A percentile compares a stretch with the other conserved stretches of the same genome.
Evolutionary conservation across 106 monocot species (phyloP).

Genomic region (Vanilla planifolia): DNA sequence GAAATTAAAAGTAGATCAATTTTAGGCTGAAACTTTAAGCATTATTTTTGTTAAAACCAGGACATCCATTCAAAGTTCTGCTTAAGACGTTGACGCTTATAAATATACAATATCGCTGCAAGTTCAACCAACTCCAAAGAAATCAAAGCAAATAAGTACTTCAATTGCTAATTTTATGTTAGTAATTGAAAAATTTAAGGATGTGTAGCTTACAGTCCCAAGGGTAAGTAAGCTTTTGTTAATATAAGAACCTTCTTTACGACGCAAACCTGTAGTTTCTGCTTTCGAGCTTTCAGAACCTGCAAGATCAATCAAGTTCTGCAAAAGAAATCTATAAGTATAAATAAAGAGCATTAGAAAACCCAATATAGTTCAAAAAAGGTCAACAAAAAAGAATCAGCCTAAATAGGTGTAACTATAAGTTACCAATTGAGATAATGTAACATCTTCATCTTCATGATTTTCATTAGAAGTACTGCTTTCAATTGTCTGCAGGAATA

Average conservation of each 20-base stretch:
- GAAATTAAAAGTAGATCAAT: too few species aligned
- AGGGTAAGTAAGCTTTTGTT: slow-evolving; percentile 98
- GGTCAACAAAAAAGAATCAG: background rate
- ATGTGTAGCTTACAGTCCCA: slow-evolving; percentile 68
- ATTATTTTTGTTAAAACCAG: too few species aligned
- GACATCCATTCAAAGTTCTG: too few species aligned
- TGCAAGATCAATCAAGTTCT: slow-evolving; percentile 99
- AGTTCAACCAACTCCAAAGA: background rate
- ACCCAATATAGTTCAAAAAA: background rate
- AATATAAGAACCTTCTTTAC: slow-evolving; percentile 97
- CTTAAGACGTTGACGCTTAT: too few species aligned
- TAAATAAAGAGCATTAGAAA: background rate
- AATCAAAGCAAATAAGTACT: background rate
- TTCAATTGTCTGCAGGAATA: slow-evolving; percentile 69
- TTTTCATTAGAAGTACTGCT: slow-evolving; percentile 76
- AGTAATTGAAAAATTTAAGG: background rate
- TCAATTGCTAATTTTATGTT: background rate
- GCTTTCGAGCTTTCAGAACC: slow-evolving; percentile 99
- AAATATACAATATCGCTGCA: background rate
- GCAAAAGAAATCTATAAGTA: slow-evolving; percentile 11
- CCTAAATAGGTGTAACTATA: background rate
- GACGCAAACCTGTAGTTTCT: slow-evolving; percentile 87
- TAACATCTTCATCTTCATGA: slow-evolving; percentile 69
- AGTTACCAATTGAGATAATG: slow-evolving; percentile 81
- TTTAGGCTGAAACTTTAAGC: too few species aligned